A percentile compares a stretch with the other conserved stretches of the same genome.
Conservation (phyloP, 73 alveolate species). For the Paramecium caudatum region DNA sequence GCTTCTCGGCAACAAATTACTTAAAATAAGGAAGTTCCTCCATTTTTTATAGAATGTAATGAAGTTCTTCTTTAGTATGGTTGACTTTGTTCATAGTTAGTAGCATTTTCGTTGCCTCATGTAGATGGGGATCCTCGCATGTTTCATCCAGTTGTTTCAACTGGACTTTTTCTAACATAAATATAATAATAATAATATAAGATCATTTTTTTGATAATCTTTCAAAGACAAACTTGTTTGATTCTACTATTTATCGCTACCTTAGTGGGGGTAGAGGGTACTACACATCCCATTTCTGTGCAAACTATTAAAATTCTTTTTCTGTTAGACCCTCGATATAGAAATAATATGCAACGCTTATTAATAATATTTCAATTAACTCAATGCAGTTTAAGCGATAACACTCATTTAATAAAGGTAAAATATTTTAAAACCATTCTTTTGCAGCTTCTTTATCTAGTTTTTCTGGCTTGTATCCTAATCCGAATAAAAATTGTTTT, state of each 20-base stretch:
- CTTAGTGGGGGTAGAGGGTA: constrained; percentile 1
- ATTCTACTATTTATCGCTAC: constrained; percentile 12
- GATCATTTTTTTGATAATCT: constrained; percentile 22
- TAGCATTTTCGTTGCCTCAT: constrained; percentile 17
- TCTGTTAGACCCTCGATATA: constrained; percentile 11
- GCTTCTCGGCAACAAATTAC: constrained; percentile 20
- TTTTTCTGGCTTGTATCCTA: neutral
- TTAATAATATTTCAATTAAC: constrained; percentile 11
- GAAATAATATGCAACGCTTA: constrained; percentile 51
- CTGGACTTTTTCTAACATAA: constrained; percentile 27
- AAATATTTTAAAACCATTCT: neutral
- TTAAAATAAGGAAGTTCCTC: constrained; percentile 49
- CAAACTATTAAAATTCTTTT: neutral
- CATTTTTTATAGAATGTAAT: constrained; percentile 14
- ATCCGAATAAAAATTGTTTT: neutral
- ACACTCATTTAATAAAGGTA: neutral
- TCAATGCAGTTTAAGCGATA: constrained; percentile 30
- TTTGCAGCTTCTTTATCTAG: neutral
- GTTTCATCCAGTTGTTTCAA: constrained; percentile 14
- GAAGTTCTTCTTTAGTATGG: constrained; percentile 18
- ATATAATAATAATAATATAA: constrained; percentile 17
- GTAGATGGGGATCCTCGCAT: constrained; percentile 37
- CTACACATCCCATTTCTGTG: neutral
- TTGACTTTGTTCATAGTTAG: constrained; percentile 32
- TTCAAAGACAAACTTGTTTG: constrained; percentile 16